These are phyloP conservation scores for Scenedesmus sp. DNA, from an alignment of 163 green algal genomes.

Conservation along the genomic window DNA sequence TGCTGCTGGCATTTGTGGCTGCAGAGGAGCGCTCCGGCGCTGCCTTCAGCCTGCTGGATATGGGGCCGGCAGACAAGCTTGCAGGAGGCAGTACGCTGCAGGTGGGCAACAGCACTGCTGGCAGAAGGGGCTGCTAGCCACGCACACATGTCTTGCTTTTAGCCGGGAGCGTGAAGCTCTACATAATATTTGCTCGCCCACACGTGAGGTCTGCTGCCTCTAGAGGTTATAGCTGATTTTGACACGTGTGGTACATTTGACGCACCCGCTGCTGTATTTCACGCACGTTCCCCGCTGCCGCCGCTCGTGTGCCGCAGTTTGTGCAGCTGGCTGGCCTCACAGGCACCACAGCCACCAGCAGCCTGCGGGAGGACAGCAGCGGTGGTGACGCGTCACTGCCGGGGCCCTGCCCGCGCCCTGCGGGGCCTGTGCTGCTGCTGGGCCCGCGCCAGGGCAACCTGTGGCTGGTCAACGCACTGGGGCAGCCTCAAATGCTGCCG, in stretches of 20 bases:
- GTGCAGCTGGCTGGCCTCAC: conserved; percentile 65
- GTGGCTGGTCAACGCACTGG: conserved; percentile 75
- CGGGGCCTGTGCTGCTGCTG: conserved; percentile 72
- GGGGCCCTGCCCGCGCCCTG: conserved; percentile 60
- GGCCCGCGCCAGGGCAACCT: conserved; percentile 72
- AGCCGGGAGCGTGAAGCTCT: neutral
- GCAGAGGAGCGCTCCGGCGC: conserved; percentile 50
- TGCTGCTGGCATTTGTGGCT: conserved; percentile 70
- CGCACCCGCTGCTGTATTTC: neutral
- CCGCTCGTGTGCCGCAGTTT: conserved; percentile 35
- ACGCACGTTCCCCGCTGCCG: no score
- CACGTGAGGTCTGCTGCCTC: neutral
- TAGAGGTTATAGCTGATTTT: neutral
- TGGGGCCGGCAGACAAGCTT: neutral
- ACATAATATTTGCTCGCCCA: neutral
- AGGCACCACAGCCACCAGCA: conserved; percentile 54
- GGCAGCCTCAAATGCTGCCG: conserved; percentile 76
- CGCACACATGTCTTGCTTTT: neutral
- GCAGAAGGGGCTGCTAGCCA: neutral
- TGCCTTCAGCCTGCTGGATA: conserved; percentile 32
- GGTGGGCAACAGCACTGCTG: neutral
- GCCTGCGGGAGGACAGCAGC: conserved; percentile 22
- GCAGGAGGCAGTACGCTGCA: conserved; percentile 24
- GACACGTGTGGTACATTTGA: neutral
- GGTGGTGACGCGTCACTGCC: conserved; percentile 70